phyloP scores from a whole-genome alignment of 257 asterid genomes.

The Verbascum thapsus region DNA sequence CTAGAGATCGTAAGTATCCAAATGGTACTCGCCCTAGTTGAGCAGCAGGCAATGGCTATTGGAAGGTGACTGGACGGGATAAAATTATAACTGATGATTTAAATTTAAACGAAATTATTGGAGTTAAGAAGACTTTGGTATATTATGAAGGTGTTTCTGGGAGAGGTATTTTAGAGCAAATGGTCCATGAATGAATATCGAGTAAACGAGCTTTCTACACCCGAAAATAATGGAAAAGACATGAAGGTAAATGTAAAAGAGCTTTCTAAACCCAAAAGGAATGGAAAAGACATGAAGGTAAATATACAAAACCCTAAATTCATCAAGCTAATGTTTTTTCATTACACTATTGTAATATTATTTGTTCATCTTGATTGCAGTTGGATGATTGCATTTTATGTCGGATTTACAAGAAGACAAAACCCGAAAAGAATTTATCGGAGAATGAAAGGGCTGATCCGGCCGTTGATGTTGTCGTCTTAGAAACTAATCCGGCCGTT shows the following conservation, averaged over 20 bases:
- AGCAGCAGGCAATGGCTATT: not conserved
- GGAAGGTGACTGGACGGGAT: slow-evolving; percentile 26
- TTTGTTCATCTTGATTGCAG: not conserved
- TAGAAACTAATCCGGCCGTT: too few species aligned
- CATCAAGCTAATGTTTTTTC: too few species aligned
- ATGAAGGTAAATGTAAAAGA: too few species aligned
- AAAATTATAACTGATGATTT: not conserved
- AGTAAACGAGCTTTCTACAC: too few species aligned
- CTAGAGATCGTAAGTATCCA: slow-evolving; percentile 15
- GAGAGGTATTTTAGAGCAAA: not conserved
- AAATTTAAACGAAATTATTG: not conserved
- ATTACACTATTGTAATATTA: not conserved
- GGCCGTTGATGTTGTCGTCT: too few species aligned
- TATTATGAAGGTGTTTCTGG: slow-evolving; percentile 13
- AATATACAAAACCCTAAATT: too few species aligned
- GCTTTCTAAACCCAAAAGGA: not conserved
- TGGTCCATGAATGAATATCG: slow-evolving; percentile 27
- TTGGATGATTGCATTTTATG: slow-evolving; percentile 22
- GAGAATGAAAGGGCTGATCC: too few species aligned
- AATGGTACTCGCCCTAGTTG: slow-evolving; percentile 9
- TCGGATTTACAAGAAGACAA: not conserved
- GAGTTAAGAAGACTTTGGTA: slow-evolving; percentile 15
- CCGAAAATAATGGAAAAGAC: too few species aligned
- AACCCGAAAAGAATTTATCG: not conserved
- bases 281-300: slow-evolving; percentile 18